Percentiles rank a stretch among this genome's conserved stretches.
These are phyloP conservation scores for Ceratocystis cubensis DNA, from an alignment of 2,329 filamentous ascomycete species.

Conservation along the genomic window DNA sequence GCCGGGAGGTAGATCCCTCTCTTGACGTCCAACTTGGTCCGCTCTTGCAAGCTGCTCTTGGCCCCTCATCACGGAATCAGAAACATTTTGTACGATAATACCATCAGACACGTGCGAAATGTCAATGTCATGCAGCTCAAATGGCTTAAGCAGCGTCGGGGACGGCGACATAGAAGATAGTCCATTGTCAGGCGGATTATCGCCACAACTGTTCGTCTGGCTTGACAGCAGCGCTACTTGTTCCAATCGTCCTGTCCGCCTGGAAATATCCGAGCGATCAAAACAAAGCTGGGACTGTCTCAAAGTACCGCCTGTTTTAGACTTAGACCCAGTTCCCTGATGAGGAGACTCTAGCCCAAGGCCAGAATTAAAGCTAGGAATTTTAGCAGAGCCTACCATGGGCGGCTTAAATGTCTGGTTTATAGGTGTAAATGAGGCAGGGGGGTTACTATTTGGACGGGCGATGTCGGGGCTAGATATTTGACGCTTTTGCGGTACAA, in stretches of 20 bases:
- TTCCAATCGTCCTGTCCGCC: neutral
- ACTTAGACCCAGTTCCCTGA: neutral
- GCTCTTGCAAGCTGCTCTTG: neutral
- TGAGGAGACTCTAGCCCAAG: neutral
- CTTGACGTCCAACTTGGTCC: neutral
- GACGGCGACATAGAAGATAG: neutral
- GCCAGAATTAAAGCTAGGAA: neutral
- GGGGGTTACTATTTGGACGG: neutral
- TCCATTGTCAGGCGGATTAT: neutral
- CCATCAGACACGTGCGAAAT: neutral
- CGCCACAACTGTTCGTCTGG: neutral
- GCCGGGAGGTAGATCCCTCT: neutral
- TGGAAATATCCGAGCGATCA: neutral
- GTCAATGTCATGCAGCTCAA: neutral
- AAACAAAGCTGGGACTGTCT: conserved; percentile 5
- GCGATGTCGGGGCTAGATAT: neutral
- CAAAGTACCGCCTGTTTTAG: neutral
- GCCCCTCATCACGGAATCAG: neutral
- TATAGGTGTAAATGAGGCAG: neutral
- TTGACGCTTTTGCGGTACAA: conserved; percentile 1
- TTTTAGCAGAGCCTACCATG: neutral
- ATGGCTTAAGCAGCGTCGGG: neutral
- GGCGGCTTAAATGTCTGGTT: neutral
- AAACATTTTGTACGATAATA: neutral
- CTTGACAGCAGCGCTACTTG: neutral